Conservation (phyloP, 768 basidiomycete species). For the Lactarius pseudohatsudake region DNA sequence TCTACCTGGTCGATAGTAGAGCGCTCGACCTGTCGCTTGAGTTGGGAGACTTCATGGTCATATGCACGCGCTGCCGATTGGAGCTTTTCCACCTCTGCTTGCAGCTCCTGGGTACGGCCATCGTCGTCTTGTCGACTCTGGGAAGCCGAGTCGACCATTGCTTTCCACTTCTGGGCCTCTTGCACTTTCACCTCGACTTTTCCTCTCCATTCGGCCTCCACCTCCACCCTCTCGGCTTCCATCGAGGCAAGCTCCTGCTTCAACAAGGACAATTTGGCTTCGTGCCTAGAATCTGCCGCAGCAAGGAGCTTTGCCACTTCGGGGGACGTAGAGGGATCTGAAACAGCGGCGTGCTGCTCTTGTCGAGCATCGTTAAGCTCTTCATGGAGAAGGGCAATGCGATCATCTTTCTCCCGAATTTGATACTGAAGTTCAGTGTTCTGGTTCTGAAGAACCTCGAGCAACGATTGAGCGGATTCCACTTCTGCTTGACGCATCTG, state of each 20-base stretch:
- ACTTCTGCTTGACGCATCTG: slow-evolving; percentile 88
- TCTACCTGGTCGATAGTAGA: slow-evolving; percentile 64
- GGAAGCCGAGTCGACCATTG: slow-evolving; percentile 53
- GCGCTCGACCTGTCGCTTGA: slow-evolving; percentile 49
- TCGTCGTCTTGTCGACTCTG: slow-evolving; percentile 63
- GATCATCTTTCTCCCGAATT: slow-evolving; percentile 76
- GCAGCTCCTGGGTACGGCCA: slow-evolving; percentile 48
- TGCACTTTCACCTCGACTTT: slow-evolving; percentile 76
- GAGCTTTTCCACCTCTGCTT: slow-evolving; percentile 53
- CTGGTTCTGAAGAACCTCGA: slow-evolving; percentile 73
- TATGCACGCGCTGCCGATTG: slow-evolving; percentile 49
- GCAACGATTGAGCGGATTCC: slow-evolving; percentile 76
- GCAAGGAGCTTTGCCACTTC: slow-evolving; percentile 71
- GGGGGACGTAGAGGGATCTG: slow-evolving; percentile 48
- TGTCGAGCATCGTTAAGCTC: slow-evolving; percentile 65
- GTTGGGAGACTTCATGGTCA: slow-evolving; percentile 54
- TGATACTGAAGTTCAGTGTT: slow-evolving; percentile 86
- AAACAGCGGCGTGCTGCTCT: slow-evolving; percentile 49
- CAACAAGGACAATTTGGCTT: slow-evolving; percentile 71
- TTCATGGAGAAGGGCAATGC: slow-evolving; percentile 65
- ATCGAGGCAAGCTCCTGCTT: slow-evolving; percentile 56
- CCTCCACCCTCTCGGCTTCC: slow-evolving; percentile 84
- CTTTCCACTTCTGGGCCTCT: slow-evolving; percentile 74
- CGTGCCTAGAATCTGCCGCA: slow-evolving; percentile 74
- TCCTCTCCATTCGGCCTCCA: slow-evolving; percentile 85